These are phyloP conservation scores for Canavalia gladiata DNA, from an alignment of 306 rosid genomes.

Conservation along the genomic window DNA sequence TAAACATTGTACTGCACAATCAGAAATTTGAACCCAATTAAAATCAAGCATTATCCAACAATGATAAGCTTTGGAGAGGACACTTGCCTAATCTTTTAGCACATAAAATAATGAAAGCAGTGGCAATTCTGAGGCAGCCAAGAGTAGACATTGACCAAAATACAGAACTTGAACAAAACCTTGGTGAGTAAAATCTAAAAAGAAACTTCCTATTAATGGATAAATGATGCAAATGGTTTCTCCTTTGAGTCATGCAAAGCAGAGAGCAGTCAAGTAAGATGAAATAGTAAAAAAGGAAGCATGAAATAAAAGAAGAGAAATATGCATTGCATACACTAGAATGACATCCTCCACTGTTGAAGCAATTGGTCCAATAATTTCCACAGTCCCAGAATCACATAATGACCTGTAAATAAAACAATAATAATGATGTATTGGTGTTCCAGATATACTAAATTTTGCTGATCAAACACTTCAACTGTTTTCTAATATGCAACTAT, in stretches of 20 bases:
- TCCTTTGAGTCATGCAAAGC: slow-evolving; percentile 15
- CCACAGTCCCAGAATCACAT: slow-evolving; percentile 90
- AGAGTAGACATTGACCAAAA: slow-evolving; percentile 11
- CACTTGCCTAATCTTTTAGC: slow-evolving; percentile 1
- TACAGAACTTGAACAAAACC: neutral
- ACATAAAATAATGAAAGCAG: slow-evolving; percentile 21
- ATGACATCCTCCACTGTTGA: slow-evolving; percentile 89
- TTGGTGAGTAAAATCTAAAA: slow-evolving; percentile 20
- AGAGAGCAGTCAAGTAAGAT: slow-evolving; percentile 38
- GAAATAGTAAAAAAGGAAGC: slow-evolving; percentile 33
- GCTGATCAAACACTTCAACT: slow-evolving; percentile 8
- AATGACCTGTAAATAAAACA: slow-evolving; percentile 68
- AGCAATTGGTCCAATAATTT: slow-evolving; percentile 95
- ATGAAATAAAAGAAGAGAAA: slow-evolving; percentile 13
- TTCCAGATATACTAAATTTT: slow-evolving; percentile 36
- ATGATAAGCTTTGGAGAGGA: slow-evolving; percentile 26
- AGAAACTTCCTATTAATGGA: neutral
- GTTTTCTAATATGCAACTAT: slow-evolving; percentile 26
- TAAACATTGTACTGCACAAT: neutral
- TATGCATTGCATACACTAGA: slow-evolving; percentile 78
- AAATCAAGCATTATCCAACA: slow-evolving; percentile 21
- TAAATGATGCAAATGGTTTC: slow-evolving; percentile 19
- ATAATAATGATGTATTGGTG: neutral
- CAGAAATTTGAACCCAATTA: slow-evolving; percentile 16
- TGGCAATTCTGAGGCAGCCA: neutral